Evolutionary conservation across 371 early-diverging fungal species (phyloP), one percentile per base, ranked within the genome.

Genomic region (Mucor saturninus): DNA sequence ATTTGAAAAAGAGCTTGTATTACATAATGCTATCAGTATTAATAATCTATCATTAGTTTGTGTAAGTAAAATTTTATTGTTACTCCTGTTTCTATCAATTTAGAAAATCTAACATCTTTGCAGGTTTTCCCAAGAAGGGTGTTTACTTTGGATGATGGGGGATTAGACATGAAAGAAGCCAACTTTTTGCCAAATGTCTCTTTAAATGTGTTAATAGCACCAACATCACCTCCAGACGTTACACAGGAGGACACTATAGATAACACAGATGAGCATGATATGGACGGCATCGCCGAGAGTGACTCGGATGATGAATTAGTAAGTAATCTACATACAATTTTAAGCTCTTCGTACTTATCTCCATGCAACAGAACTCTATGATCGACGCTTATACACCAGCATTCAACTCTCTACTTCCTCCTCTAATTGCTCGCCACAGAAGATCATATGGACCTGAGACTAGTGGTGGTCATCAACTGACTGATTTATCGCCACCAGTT

Each of bases 171-270:
- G 26, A 60, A 65, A 54, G 73, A 75, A 38, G 80, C 61, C 63
- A 74, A 73, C 32, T 74, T 76, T 40, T n/a, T 73, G 11, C 76
- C 79, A 7, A 79, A 72, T 32, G 67, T 72, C 1, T 69, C 79
- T 26, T 55, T 79, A 32, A 71, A 71, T 37, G 63, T 76, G 3
- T 30, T 43, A 32, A 14, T 29, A 15, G 28, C 51, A 5, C 45
- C 50, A 11, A 14, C 14, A 29, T 45, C 8, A 32, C 35, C 31
- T 7, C 30, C 26, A 31, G 15, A 39, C 3, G 45, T 28, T 4
- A 43, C 31, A 2, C 48, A 48, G 14, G 26, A 11, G n/a, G 21
- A 21, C 21, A 21, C 21, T 21, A 21, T 21, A 21, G 21, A 21
- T 21, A 11, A 32, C 9, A n/a, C 51, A 15, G 48, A 21, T 6